Percentiles rank a stretch among this genome's conserved stretches.
Evolutionary conservation across 140 eudicot genomes (phyloP).

Genomic region (Erigeron philadelphicus): DNA sequence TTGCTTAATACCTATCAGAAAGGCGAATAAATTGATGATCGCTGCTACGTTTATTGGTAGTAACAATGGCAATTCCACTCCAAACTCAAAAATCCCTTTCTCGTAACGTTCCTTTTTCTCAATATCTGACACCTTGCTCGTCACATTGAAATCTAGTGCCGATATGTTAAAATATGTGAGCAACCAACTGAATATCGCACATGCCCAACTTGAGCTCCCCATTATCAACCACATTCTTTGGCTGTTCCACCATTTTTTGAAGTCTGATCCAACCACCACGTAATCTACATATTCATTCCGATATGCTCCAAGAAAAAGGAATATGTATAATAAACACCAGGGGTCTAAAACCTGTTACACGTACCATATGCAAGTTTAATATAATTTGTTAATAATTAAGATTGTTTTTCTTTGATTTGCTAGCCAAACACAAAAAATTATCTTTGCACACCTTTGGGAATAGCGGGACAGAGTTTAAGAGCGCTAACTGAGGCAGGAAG

Average conservation of each 20-base stretch:
- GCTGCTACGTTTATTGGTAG: slow-evolving; percentile 30
- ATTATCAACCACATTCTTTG: slow-evolving; percentile 46
- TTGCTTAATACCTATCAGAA: slow-evolving; percentile 24
- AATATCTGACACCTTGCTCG: slow-evolving; percentile 38
- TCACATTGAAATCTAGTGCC: slow-evolving; percentile 35
- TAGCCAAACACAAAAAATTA: background rate
- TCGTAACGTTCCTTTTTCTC: slow-evolving; percentile 41
- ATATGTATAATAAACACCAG: slow-evolving; percentile 39
- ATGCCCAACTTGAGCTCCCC: slow-evolving; percentile 34
- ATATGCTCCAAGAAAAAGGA: slow-evolving; percentile 47
- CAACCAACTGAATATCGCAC: slow-evolving; percentile 31
- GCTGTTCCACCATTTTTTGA: slow-evolving; percentile 38
- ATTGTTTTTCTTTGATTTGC: no score
- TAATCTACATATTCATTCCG: slow-evolving; percentile 33
- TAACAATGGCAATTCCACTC: slow-evolving; percentile 38
- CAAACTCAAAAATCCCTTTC: slow-evolving; percentile 44
- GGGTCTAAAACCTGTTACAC: slow-evolving; percentile 34
- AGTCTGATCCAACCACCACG: slow-evolving; percentile 16
- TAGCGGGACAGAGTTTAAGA: slow-evolving; percentile 40
- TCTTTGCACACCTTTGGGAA: slow-evolving; percentile 46
- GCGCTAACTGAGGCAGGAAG: slow-evolving; percentile 48
- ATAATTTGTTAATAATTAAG: background rate
- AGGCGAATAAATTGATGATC: slow-evolving; percentile 32
- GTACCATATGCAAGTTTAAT: background rate
- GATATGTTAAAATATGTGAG: slow-evolving; percentile 33